Conservation (phyloP, 2,329 filamentous ascomycete species). For the Sporothrix luriei region DNA sequence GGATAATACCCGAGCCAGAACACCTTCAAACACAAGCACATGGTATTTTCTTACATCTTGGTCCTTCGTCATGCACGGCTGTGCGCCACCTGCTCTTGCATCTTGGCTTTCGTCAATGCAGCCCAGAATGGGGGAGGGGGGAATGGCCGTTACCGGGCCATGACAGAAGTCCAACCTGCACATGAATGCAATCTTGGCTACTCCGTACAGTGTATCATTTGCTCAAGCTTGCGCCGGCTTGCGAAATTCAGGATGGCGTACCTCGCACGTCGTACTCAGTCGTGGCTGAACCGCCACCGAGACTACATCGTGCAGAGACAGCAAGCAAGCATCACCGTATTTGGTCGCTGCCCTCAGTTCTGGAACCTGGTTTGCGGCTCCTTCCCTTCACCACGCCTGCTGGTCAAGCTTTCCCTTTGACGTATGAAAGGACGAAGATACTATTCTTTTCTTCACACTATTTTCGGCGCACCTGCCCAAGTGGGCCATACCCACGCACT, state of each 20-base stretch:
- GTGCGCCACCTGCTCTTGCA: conserved; percentile 21
- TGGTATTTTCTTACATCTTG: conserved; percentile 3
- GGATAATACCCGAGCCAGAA: not conserved
- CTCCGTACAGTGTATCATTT: no score
- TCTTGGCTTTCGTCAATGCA: conserved; percentile 19
- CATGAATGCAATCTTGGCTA: not conserved
- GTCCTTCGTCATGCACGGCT: conserved; percentile 6
- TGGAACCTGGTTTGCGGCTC: conserved; percentile 5
- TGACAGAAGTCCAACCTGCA: not conserved
- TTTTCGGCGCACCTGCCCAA: conserved; percentile 28
- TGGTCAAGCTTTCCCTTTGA: not conserved
- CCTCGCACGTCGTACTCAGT: no score
- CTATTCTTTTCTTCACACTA: not conserved
- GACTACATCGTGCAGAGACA: not conserved
- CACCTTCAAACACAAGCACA: conserved; percentile 4
- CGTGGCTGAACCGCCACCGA: conserved; percentile 9
- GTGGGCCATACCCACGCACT: conserved; percentile 18
- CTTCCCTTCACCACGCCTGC: conserved; percentile 7
- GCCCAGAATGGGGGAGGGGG: not conserved
- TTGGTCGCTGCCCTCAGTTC: not conserved
- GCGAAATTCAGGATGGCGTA: not conserved
- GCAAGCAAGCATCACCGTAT: not conserved
- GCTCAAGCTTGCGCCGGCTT: no score
- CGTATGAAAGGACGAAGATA: no score
- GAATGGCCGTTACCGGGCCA: conserved; percentile 1